Percentiles rank a stretch among this genome's conserved stretches.
Evolutionary conservation across 768 basidiomycete genomes (phyloP).

Genomic region (Russula sp.): DNA sequence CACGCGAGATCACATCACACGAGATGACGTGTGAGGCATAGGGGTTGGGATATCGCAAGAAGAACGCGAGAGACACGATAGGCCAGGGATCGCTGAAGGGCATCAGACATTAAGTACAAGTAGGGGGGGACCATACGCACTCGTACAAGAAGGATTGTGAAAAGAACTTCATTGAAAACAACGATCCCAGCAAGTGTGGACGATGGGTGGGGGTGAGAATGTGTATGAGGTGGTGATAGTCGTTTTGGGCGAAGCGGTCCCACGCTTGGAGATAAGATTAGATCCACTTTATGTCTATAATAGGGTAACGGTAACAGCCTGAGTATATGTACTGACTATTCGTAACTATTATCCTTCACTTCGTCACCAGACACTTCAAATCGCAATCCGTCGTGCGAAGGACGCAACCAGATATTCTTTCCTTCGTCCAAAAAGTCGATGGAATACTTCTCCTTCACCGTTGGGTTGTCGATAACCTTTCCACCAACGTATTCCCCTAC

Average conservation of each 20-base stretch:
- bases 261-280: constrained; percentile 4
- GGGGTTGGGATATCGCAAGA: constrained; percentile 93
- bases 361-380: constrained; percentile 42
- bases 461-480: constrained; percentile 27
- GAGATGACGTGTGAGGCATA: constrained; percentile 91
- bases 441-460: constrained; percentile 36
- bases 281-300: not conserved
- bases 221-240: not conserved
- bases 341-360: constrained; percentile 50
- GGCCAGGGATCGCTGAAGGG: constrained; percentile 80
- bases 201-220: not conserved
- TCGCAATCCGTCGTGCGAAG: constrained; percentile 69
- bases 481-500: constrained; percentile 50
- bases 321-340: not conserved
- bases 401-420: constrained; percentile 52
- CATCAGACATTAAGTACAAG: constrained; percentile 13
- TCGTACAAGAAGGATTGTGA: constrained; percentile 53
- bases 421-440: constrained; percentile 46
- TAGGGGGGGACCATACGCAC: constrained; percentile 32
- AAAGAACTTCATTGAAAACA: constrained; percentile 45
- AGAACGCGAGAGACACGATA: constrained; percentile 89
- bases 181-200: constrained; percentile 32
- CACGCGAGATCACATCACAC: constrained; percentile 90
- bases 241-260: not conserved
- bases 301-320: no score